Evolutionary conservation across 345 rosid genomes (phyloP).

Genomic region (Eucalyptus caleyi): DNA sequence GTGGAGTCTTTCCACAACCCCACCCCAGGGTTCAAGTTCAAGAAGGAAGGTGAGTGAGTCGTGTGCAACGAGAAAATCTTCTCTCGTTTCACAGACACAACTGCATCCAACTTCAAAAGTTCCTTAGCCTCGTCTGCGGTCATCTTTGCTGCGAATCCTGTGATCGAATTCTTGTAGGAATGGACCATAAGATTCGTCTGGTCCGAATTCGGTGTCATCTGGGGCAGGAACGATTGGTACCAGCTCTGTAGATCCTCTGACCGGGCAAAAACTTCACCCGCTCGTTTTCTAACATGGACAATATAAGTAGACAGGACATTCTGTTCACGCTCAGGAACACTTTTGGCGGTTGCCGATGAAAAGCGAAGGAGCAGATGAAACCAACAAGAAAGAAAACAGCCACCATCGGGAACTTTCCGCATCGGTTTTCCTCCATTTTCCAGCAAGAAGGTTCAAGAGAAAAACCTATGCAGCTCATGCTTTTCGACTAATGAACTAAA

Average conservation of each 20-base stretch:
- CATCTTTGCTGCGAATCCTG: constrained; percentile 14
- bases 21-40: constrained; percentile 1
- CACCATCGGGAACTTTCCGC: neutral
- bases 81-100: neutral
- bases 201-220: neutral
- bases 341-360: neutral
- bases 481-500: neutral
- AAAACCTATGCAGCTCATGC: neutral
- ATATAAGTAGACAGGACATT: neutral
- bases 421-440: neutral
- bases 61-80: constrained; percentile 10
- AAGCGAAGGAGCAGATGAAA: neutral
- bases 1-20: constrained; percentile 6
- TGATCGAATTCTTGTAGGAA: constrained; percentile 4
- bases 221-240: neutral
- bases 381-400: neutral
- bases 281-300: neutral
- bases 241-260: neutral
- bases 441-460: neutral
- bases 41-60: constrained; percentile 20
- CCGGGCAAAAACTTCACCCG: neutral
- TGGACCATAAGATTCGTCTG: neutral
- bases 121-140: constrained; percentile 4
- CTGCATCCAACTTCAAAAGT: constrained; percentile 3
- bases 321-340: neutral